phyloP scores from a whole-genome alignment of 2,329 filamentous ascomycete genomes.

The Ilyonectria sp. region DNA sequence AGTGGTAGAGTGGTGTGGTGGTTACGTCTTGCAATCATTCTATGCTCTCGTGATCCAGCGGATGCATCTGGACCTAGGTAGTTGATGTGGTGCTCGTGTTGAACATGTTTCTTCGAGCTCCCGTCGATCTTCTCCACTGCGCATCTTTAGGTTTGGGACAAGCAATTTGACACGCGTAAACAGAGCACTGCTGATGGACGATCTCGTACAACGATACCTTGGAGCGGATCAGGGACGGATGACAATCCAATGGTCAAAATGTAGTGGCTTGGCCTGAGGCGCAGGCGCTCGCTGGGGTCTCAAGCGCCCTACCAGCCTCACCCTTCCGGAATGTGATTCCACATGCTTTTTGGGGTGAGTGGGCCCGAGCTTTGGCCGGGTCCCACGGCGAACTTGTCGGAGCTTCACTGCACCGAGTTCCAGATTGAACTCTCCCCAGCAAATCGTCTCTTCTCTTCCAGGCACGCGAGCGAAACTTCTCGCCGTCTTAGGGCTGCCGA shows the following conservation, averaged over 20 bases:
- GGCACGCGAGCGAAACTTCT: conserved; percentile 15
- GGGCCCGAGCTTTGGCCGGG: conserved; percentile 25
- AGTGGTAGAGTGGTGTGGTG: not conserved
- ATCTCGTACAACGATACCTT: not conserved
- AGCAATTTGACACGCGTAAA: not conserved
- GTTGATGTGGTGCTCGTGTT: not conserved
- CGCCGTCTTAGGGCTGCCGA: conserved; percentile 3
- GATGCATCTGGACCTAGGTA: not conserved
- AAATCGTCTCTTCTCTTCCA: conserved; percentile 16
- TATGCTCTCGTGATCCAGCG: not conserved
- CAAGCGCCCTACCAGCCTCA: conserved; percentile 10
- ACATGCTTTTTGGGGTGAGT: conserved; percentile 6
- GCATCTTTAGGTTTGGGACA: not conserved
- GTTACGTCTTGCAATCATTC: not conserved
- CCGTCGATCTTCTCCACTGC: not conserved
- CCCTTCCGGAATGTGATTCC: conserved; percentile 22
- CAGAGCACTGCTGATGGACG: not conserved
- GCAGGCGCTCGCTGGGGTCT: conserved; percentile 16
- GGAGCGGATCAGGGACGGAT: not conserved
- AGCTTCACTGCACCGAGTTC: conserved; percentile 11
- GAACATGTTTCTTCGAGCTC: not conserved
- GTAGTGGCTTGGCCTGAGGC: conserved; percentile 19
- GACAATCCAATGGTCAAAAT: conserved; percentile 2
- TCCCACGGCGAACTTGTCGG: not conserved
- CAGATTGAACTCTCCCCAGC: conserved; percentile 10